Base-by-base conservation (phyloP, 371 early-diverging fungal genomes). In the Apophysomyces variabilis region DNA sequence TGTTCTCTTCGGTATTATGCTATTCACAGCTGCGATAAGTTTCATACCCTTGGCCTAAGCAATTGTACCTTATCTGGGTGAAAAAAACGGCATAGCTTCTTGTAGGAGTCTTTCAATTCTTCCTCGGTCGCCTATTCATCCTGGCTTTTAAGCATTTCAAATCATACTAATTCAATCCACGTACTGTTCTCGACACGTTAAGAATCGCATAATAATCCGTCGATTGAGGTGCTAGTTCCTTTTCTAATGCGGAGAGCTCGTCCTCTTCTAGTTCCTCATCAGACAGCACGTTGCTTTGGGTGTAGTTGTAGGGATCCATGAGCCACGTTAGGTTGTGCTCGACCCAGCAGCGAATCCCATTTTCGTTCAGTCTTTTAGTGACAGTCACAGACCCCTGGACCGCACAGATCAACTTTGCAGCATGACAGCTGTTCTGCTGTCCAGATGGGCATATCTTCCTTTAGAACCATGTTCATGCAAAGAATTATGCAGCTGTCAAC, bases 31-130 rank as follows among this genome's bases (percentile, higher is more conserved):
- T n/a, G 41, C 39, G 18, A 50, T 35, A 32, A 6, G n/a, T 6
- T 12, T 32, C 50, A 13, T 16, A 12, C 36, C 4, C 36, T 46
- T 26, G 3, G 32, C 32, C 3, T 26, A 26, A 8, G 7, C 37
- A 14, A 12, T 45, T 38, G 6, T 73, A 79, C 83, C 70, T 83
- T 95, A 78, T 96, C 97, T 4, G 97, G 97, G 69, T 96, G 97
- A 69, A 93, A 96, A 21, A 88, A 85, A 65, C 94, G 82, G 65
- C 92, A 92, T 38, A 95, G 72, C 36, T 90, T 85, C 60, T 90
- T 88, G 78, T 95, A 96, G 4, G 93, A 78, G 44, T 92, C 93
- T 72, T 92, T 92, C 39, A 96, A 90, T 54, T 94, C 91, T 2
- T 95, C 95, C 18, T 92, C 91, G 12, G 90, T 84, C 1, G 94